These are phyloP conservation scores for Lippia alba DNA, from an alignment of 305 asterid species.

Conservation along the genomic window DNA sequence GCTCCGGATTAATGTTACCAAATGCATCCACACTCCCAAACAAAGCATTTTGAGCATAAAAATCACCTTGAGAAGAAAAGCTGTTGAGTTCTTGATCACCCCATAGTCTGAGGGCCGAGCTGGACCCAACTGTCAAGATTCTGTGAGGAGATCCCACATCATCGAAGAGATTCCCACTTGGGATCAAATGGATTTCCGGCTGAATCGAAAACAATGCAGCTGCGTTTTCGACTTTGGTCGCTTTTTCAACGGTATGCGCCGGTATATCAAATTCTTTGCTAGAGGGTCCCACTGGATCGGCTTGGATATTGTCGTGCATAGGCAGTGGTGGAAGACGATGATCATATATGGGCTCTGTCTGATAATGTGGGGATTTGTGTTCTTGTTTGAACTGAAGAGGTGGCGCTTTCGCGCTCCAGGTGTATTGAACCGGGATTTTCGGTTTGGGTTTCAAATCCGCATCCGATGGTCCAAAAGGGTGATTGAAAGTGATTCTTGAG, in stretches of 20 bases:
- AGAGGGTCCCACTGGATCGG: slow-evolving; percentile 34
- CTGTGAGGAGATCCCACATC: slow-evolving; percentile 44
- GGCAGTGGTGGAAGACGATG: slow-evolving; percentile 36
- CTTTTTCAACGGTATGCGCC: slow-evolving; percentile 32
- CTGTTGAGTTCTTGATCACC: slow-evolving; percentile 44
- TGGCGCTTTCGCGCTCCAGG: slow-evolving; percentile 49
- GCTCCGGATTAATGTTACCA: slow-evolving; percentile 45
- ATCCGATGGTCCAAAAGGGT: slow-evolving; percentile 40
- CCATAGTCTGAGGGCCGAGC: slow-evolving; percentile 48
- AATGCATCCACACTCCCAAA: slow-evolving; percentile 43
- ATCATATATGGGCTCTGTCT: slow-evolving; percentile 40
- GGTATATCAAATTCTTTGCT: slow-evolving; percentile 36
- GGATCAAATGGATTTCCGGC: slow-evolving; percentile 44
- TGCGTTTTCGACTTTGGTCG: slow-evolving; percentile 41
- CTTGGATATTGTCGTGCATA: slow-evolving; percentile 16
- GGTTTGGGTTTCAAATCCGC: slow-evolving; percentile 48
- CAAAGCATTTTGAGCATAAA: slow-evolving; percentile 39
- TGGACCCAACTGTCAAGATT: slow-evolving; percentile 43
- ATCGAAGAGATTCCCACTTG: slow-evolving; percentile 37
- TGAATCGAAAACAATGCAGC: slow-evolving; percentile 46
- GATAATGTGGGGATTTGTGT: slow-evolving; percentile 38
- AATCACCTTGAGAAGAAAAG: slow-evolving; percentile 48
- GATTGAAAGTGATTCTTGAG: slow-evolving; percentile 41
- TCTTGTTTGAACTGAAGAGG: slow-evolving; percentile 54
- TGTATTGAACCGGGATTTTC: slow-evolving; percentile 38